Percentiles rank a stretch among this genome's conserved stretches.
Evolutionary conservation across 1,284 basidiomycete genomes (phyloP).

Genomic region (Schizophyllum amplum): DNA sequence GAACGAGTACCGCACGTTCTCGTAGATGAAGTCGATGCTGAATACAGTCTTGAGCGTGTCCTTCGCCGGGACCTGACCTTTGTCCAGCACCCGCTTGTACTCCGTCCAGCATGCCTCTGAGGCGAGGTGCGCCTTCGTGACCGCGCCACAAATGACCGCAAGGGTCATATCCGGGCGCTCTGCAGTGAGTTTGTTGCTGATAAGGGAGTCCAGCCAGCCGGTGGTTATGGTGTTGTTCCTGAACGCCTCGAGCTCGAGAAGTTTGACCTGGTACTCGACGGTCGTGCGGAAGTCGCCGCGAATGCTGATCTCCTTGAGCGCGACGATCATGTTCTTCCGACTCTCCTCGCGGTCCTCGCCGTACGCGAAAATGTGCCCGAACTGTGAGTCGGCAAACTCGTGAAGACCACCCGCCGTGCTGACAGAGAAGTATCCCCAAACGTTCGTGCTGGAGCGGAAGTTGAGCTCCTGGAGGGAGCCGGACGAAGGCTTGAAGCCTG

Average conservation of each 20-base stretch:
- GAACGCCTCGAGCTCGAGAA: slow-evolving; percentile 95
- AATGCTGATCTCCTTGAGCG: slow-evolving; percentile 96
- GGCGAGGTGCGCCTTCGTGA: slow-evolving; percentile 89
- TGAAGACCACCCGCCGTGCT: slow-evolving; percentile 93
- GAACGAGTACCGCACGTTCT: slow-evolving; percentile 93
- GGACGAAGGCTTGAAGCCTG: slow-evolving; percentile 99
- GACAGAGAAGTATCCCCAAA: slow-evolving; percentile 99
- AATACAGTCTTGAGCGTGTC: slow-evolving; percentile 97
- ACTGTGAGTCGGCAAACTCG: slow-evolving; percentile 97
- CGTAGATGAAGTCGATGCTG: slow-evolving; percentile 97
- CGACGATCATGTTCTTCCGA: slow-evolving; percentile 99
- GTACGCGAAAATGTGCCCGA: slow-evolving; percentile 99
- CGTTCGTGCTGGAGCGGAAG: slow-evolving; percentile 98
- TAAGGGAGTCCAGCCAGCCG: slow-evolving; percentile 97
- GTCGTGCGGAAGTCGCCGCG: slow-evolving; percentile 99
- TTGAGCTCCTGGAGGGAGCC: slow-evolving; percentile 97
- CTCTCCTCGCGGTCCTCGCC: slow-evolving; percentile 94
- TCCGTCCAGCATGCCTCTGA: slow-evolving; percentile 87
- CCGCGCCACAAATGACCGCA: slow-evolving; percentile 96
- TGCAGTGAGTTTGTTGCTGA: slow-evolving; percentile 93
- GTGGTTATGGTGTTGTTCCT: slow-evolving; percentile 97
- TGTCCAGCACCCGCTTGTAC: slow-evolving; percentile 94
- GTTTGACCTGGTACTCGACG: slow-evolving; percentile 97
- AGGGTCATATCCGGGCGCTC: slow-evolving; percentile 90
- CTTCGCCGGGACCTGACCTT: slow-evolving; percentile 94